Evolutionary conservation across 257 asterid species (phyloP).

Genomic region (Primulina eburnea): DNA sequence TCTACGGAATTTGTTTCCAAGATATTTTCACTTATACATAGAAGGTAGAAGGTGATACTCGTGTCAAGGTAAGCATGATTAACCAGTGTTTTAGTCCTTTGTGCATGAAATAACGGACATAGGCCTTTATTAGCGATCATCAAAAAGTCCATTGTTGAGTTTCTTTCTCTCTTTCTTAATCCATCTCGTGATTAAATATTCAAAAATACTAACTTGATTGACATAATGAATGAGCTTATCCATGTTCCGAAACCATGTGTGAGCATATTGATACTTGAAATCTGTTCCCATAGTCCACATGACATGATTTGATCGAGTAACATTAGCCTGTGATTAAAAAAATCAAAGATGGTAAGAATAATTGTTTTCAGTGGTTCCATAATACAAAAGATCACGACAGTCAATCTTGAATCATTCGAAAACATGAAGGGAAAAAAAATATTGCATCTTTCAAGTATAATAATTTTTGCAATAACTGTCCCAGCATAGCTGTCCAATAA

Average conservation of each 20-base stretch:
- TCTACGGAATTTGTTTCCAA: too few species aligned
- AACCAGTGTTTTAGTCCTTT: too few species aligned
- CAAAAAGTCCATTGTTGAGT: too few species aligned
- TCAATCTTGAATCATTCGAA: slow-evolving; percentile 8
- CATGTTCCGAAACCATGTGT: slow-evolving; percentile 82
- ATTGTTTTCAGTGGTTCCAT: slow-evolving; percentile 10
- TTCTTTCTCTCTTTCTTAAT: too few species aligned
- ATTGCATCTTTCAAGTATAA: neutral
- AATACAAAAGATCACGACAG: neutral
- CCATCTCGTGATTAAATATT: neutral
- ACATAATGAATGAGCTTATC: slow-evolving; percentile 98
- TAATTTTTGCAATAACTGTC: slow-evolving; percentile 2
- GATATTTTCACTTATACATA: too few species aligned
- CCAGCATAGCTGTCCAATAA: neutral
- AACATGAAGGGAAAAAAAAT: neutral
- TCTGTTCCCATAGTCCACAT: slow-evolving; percentile 99
- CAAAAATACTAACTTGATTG: slow-evolving; percentile 56
- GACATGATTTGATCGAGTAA: slow-evolving; percentile 88
- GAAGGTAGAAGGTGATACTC: too few species aligned
- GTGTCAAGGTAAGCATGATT: too few species aligned
- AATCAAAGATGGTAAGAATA: slow-evolving; percentile 9
- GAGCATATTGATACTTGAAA: slow-evolving; percentile 92
- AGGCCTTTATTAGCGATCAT: too few species aligned
- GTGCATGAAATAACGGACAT: too few species aligned
- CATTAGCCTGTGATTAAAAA: slow-evolving; percentile 64